These are phyloP conservation scores for Boletus vermiculosoides DNA, from an alignment of 768 basidiomycete species.

Conservation along the genomic window DNA sequence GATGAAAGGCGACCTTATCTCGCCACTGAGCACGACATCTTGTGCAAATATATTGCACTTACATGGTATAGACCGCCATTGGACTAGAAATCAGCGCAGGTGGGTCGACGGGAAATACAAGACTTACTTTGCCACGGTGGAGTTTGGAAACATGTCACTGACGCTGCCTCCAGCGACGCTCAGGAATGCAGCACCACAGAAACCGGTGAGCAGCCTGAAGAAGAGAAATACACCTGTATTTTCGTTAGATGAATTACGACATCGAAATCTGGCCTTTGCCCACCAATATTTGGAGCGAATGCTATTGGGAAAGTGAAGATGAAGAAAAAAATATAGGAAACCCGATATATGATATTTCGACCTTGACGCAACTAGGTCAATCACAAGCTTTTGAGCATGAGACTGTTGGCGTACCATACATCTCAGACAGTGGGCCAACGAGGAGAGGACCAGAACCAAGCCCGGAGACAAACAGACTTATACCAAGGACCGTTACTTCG, in stretches of 20 bases:
- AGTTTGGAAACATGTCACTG: constrained; percentile 54
- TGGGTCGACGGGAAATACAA: neutral
- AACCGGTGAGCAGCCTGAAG: constrained; percentile 57
- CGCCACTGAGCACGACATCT: neutral
- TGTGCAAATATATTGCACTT: constrained; percentile 1
- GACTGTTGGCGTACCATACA: constrained; percentile 23
- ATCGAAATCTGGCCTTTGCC: neutral
- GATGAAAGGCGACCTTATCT: constrained; percentile 46
- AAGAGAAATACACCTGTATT: constrained; percentile 55
- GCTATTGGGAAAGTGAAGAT: constrained; percentile 68
- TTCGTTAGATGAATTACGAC: neutral
- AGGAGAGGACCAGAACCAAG: constrained; percentile 35
- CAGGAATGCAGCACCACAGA: constrained; percentile 56
- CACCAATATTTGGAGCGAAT: constrained; percentile 66
- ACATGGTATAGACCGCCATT: constrained; percentile 55
- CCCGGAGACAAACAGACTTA: constrained; percentile 45
- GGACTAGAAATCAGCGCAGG: constrained; percentile 36
- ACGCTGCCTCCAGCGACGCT: constrained; percentile 62
- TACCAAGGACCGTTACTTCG: constrained; percentile 49
- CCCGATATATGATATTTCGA: constrained; percentile 58
- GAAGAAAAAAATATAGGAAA: constrained; percentile 61
- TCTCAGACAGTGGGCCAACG: constrained; percentile 45
- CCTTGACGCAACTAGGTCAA: constrained; percentile 38
- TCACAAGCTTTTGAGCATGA: neutral
- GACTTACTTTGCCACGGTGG: constrained; percentile 58